Conservation (phyloP, 1,284 basidiomycete species). For the Sphaerobolus stellatus region DNA sequence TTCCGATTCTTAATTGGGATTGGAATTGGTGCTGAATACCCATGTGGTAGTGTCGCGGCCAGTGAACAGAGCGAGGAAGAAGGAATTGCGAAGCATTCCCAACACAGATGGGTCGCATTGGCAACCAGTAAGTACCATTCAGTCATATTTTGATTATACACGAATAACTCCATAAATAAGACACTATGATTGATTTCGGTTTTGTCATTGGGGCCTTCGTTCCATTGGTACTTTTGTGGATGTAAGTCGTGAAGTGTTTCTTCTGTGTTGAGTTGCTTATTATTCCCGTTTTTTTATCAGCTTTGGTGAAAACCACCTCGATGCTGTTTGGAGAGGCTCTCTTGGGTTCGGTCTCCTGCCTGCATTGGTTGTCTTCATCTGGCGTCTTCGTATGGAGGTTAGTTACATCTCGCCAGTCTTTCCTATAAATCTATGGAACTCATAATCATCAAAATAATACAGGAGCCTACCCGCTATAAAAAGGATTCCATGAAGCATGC, state of each 20-base stretch:
- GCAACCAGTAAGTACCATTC: conserved; percentile 61
- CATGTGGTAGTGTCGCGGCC: conserved; percentile 87
- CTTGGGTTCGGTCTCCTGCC: conserved; percentile 85
- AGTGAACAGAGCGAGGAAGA: conserved; percentile 88
- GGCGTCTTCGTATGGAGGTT: conserved; percentile 78
- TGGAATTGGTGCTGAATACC: conserved; percentile 88
- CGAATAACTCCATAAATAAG: conserved; percentile 33
- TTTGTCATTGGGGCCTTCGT: conserved; percentile 85
- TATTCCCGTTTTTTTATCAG: conserved; percentile 32
- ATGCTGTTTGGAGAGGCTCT: conserved; percentile 85
- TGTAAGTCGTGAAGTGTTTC: conserved; percentile 45
- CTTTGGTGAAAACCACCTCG: conserved; percentile 77
- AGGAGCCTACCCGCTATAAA: conserved; percentile 71
- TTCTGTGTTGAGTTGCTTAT: conserved; percentile 10
- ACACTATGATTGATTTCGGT: conserved; percentile 86
- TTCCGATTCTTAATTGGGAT: conserved; percentile 85
- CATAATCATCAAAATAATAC: no score
- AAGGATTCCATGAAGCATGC: conserved; percentile 75
- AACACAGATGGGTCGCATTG: conserved; percentile 84
- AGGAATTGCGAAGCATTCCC: conserved; percentile 72
- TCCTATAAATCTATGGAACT: no score
- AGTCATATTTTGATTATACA: not conserved
- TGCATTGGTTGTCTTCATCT: conserved; percentile 77
- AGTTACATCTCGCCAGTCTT: not conserved
- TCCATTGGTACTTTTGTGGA: conserved; percentile 83